A percentile compares a stretch with the other conserved stretches of the same genome.
Evolutionary conservation across 163 green algal genomes (phyloP).

Genomic region (Coccomyxa subellipsoidea): DNA sequence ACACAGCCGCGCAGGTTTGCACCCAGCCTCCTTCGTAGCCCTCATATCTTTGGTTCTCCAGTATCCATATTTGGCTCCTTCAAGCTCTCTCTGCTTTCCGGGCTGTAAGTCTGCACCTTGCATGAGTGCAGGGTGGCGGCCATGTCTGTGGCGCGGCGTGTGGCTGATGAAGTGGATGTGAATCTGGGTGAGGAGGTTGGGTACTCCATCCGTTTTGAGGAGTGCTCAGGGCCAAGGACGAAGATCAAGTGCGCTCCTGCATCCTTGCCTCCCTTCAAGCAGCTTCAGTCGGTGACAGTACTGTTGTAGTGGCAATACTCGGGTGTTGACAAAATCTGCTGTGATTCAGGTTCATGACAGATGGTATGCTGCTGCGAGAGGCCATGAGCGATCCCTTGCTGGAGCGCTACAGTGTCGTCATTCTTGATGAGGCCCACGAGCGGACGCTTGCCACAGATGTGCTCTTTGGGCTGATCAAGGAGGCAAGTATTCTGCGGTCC

Average conservation of each 20-base stretch:
- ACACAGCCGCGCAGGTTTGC: conserved; percentile 87
- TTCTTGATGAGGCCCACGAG: conserved; percentile 99
- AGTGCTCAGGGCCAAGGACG: conserved; percentile 85
- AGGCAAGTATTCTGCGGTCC: conserved; percentile 64
- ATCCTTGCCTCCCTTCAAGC: not conserved
- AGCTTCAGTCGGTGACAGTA: too few species aligned
- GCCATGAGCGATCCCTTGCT: conserved; percentile 96
- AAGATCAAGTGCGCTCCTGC: conserved; percentile 81
- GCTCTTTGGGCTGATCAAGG: conserved; percentile 98
- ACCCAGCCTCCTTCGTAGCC: not conserved
- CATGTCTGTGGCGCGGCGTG: conserved; percentile 92
- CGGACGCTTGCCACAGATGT: conserved; percentile 96
- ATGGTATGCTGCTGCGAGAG: conserved; percentile 98
- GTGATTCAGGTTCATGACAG: conserved; percentile 91
- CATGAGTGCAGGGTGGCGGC: conserved; percentile 74
- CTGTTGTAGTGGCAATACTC: too few species aligned
- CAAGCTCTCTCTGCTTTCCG: too few species aligned
- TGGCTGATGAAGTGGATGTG: conserved; percentile 99
- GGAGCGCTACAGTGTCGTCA: conserved; percentile 94
- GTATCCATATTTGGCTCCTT: too few species aligned
- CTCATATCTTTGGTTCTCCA: not conserved
- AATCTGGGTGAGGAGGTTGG: conserved; percentile 96
- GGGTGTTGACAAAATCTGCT: too few species aligned
- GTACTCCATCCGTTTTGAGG: conserved; percentile 99
- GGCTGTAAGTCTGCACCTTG: too few species aligned